Percentiles rank a stretch among this genome's conserved stretches.
phyloP scores from a whole-genome alignment of 805 yeast species.

The Suhomyces sp. region DNA sequence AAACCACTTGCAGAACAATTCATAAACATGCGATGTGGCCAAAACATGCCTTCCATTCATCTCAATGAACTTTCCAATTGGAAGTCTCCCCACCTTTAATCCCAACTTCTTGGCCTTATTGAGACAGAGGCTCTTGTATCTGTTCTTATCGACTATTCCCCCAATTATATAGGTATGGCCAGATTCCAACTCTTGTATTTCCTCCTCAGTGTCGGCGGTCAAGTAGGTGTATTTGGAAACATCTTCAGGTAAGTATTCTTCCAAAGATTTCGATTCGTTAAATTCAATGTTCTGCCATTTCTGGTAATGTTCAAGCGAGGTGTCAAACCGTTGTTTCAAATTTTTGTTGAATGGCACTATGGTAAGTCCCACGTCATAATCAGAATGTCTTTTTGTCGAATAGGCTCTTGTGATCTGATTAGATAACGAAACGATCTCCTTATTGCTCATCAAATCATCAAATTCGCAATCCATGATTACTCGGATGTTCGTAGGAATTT shows the following conservation, averaged over 20 bases:
- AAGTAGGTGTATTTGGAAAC: conserved; percentile 58
- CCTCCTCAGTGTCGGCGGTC: conserved; percentile 83
- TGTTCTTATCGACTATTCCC: conserved; percentile 93
- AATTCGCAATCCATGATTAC: conserved; percentile 87
- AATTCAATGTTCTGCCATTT: conserved; percentile 70
- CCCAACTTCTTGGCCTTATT: conserved; percentile 78
- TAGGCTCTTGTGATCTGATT: conserved; percentile 82
- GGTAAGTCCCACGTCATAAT: conserved; percentile 54
- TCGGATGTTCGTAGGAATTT: conserved; percentile 47
- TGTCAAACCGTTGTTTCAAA: conserved; percentile 68
- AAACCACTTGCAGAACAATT: conserved; percentile 76
- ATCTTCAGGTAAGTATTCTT: conserved; percentile 31
- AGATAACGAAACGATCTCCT: conserved; percentile 66
- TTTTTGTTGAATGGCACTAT: conserved; percentile 67
- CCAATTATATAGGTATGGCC: conserved; percentile 84
- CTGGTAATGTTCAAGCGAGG: conserved; percentile 53
- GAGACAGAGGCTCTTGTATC: conserved; percentile 77
- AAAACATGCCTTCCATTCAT: conserved; percentile 84
- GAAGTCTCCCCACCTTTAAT: conserved; percentile 71
- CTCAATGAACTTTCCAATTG: conserved; percentile 81
- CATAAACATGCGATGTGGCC: conserved; percentile 95
- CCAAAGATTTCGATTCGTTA: conserved; percentile 31
- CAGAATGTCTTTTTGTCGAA: conserved; percentile 68
- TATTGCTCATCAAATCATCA: conserved; percentile 84
- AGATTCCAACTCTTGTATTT: conserved; percentile 59